Conservation (phyloP, 2,329 filamentous ascomycete genomes). For the Ascochyta viciae-villosae region DNA sequence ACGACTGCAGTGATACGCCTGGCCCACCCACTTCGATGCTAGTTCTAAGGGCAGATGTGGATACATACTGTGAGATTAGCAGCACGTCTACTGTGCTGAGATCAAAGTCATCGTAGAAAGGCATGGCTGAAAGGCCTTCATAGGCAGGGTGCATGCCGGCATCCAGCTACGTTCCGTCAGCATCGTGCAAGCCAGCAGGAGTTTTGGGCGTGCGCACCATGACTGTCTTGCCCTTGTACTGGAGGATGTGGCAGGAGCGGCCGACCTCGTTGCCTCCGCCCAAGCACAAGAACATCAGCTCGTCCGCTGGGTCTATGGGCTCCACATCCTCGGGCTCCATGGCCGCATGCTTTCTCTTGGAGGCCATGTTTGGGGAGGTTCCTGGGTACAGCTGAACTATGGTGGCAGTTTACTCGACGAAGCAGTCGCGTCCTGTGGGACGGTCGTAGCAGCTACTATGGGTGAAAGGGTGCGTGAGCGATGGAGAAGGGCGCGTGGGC, state of each 20-base stretch:
- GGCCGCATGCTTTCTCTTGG: conserved; percentile 85
- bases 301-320: conserved; percentile 89
- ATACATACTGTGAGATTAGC: conserved; percentile 96
- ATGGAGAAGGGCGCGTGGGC: conserved; percentile 5
- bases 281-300: conserved; percentile 91
- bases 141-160: conserved; percentile 97
- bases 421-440: too few species aligned
- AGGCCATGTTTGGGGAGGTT: conserved; percentile 64
- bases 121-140: conserved; percentile 89
- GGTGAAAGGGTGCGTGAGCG: conserved; percentile 1
- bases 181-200: not conserved
- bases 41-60: conserved; percentile 9
- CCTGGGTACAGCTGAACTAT: too few species aligned
- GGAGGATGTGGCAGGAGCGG: conserved; percentile 94
- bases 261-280: conserved; percentile 98
- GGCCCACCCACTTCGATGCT: conserved; percentile 20
- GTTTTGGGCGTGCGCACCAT: conserved; percentile 71
- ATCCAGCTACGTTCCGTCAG: conserved; percentile 72
- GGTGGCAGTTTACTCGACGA: too few species aligned
- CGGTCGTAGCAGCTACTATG: not conserved
- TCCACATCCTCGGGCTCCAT: conserved; percentile 82
- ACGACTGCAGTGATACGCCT: conserved; percentile 46
- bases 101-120: conserved; percentile 99
- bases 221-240: conserved; percentile 99
- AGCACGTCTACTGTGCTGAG: conserved; percentile 96